Percentiles rank a stretch among this genome's conserved stretches.
Evolutionary conservation across 495 filamentous ascomycete genomes (phyloP).

Genomic region (Neurospora africana): DNA sequence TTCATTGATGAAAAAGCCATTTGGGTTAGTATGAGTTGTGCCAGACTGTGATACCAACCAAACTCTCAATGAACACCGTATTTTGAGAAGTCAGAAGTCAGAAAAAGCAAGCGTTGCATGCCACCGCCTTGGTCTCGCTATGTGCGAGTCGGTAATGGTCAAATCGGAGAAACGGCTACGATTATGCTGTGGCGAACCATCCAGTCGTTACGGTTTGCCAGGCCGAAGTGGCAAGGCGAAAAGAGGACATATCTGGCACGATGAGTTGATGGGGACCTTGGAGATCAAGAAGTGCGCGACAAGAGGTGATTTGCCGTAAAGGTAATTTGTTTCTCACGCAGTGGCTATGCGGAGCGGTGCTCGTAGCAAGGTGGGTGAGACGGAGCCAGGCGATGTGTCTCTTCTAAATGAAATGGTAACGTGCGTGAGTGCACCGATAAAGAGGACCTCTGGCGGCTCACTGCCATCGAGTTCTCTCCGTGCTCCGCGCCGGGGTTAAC

Average conservation of each 20-base stretch:
- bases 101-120: neutral
- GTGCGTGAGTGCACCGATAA: neutral
- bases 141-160: neutral
- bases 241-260: neutral
- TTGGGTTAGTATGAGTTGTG: neutral
- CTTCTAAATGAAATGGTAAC: neutral
- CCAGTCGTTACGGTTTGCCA: neutral
- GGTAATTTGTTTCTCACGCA: neutral
- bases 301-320: neutral
- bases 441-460: neutral
- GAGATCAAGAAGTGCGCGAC: neutral
- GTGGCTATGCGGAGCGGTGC: neutral
- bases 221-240: neutral
- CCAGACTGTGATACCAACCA: neutral
- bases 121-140: neutral
- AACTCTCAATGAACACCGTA: neutral
- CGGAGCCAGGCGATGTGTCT: neutral
- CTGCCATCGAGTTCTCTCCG: neutral
- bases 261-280: too few species aligned
- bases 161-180: neutral
- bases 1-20: neutral
- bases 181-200: neutral
- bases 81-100: neutral
- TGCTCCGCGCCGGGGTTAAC: neutral
- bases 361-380: neutral